Percentiles rank a stretch among this genome's conserved stretches.
Conservation (phyloP, 371 early-diverging fungal species). For the Mucor piriformis region DNA sequence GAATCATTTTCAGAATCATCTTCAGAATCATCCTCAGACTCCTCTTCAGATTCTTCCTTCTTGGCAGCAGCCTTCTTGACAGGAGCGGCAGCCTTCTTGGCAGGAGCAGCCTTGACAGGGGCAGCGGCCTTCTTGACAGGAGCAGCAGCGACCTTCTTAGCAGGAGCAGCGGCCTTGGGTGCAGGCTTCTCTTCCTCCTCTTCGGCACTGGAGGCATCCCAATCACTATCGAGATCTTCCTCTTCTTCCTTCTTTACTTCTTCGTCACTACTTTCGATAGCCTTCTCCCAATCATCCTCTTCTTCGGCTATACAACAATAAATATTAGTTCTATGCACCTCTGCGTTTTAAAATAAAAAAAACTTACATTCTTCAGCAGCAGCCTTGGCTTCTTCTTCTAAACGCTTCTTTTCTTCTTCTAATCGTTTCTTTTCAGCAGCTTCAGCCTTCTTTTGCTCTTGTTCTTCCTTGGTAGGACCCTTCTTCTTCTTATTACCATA, state of each 20-base stretch:
- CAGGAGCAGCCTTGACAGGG: constrained; percentile 36
- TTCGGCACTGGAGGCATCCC: constrained; percentile 63
- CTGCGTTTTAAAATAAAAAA: not conserved
- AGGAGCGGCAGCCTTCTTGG: constrained; percentile 30
- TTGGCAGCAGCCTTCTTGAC: constrained; percentile 39
- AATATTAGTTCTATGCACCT: not conserved
- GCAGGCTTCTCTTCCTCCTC: constrained; percentile 46
- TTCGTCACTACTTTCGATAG: constrained; percentile 43
- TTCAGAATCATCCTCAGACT: constrained; percentile 21
- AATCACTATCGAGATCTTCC: constrained; percentile 60
- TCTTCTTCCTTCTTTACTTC: constrained; percentile 28
- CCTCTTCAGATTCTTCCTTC: constrained; percentile 34
- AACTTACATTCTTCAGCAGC: constrained; percentile 46
- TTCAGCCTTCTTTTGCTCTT: constrained; percentile 39
- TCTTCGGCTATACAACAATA: constrained; percentile 29
- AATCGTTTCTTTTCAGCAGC: constrained; percentile 46
- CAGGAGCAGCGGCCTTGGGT: constrained; percentile 25
- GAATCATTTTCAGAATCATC: constrained; percentile 19
- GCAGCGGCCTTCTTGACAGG: constrained; percentile 30
- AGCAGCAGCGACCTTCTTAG: constrained; percentile 32
- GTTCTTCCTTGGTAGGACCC: constrained; percentile 46
- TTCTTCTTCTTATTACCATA: constrained; percentile 66
- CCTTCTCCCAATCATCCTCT: constrained; percentile 61
- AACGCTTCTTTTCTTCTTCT: constrained; percentile 53
- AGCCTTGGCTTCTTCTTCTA: constrained; percentile 49